phyloP scores from a whole-genome alignment of 352 stramenopile genomes.

The Blastocystis sp. region DNA sequence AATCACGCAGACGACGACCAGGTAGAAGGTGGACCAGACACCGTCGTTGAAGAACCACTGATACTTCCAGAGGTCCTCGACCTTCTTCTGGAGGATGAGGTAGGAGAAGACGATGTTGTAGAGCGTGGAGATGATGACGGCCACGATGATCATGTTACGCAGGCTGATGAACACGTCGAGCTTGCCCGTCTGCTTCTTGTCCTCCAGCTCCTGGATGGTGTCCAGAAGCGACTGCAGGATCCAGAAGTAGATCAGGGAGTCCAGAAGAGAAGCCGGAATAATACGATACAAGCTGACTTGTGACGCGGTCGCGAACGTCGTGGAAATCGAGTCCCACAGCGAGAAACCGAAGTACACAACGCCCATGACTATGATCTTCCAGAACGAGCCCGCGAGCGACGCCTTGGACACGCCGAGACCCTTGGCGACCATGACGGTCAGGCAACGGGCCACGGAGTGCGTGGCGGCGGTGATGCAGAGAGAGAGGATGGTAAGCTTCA shows the following conservation, averaged over 20 bases:
- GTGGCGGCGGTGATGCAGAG: slow-evolving; percentile 33
- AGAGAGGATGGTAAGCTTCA: slow-evolving; percentile 34
- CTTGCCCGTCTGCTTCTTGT: slow-evolving; percentile 68
- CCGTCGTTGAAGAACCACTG: slow-evolving; percentile 70
- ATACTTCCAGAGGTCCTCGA: slow-evolving; percentile 64
- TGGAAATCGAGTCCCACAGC: slow-evolving; percentile 62
- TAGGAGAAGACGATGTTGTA: slow-evolving; percentile 65
- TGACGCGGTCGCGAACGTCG: slow-evolving; percentile 14
- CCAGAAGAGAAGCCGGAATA: slow-evolving; percentile 60
- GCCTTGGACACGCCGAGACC: slow-evolving; percentile 65
- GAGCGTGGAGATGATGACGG: slow-evolving; percentile 62
- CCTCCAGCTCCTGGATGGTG: slow-evolving; percentile 68
- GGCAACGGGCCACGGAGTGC: slow-evolving; percentile 42
- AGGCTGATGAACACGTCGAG: slow-evolving; percentile 68
- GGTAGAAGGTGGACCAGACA: slow-evolving; percentile 64
- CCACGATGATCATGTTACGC: slow-evolving; percentile 68
- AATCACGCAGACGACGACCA: slow-evolving; percentile 56
- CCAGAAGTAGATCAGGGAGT: slow-evolving; percentile 69
- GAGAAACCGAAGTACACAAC: slow-evolving; percentile 62
- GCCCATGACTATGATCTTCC: slow-evolving; percentile 63
- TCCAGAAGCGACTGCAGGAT: slow-evolving; percentile 61
- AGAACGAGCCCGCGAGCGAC: slow-evolving; percentile 3
- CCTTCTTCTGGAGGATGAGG: slow-evolving; percentile 49
- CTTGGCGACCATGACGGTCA: slow-evolving; percentile 62
- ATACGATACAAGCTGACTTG: slow-evolving; percentile 40